Conservation (phyloP, 1,139 yeast species). For the Sporopachydermia cereana region DNA sequence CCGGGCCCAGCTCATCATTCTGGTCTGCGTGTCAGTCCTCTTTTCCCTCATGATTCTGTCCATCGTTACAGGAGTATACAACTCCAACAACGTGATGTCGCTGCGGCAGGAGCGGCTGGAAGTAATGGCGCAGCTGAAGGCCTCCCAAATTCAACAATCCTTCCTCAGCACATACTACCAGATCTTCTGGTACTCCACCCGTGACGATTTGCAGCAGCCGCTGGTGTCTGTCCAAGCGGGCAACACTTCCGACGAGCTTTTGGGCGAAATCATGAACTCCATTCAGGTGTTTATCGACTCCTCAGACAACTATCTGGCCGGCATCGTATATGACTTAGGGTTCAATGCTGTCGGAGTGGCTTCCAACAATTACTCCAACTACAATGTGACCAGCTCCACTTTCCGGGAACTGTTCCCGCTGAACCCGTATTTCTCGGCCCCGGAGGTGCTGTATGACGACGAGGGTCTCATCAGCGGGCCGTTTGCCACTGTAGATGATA, state of each 20-base stretch:
- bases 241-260: conserved; percentile 35
- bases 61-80: conserved; percentile 70
- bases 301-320: conserved; percentile 52
- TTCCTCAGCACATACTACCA: conserved; percentile 57
- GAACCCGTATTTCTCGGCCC: conserved; percentile 5
- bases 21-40: conserved; percentile 67
- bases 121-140: conserved; percentile 70
- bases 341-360: conserved; percentile 27
- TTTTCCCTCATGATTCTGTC: conserved; percentile 68
- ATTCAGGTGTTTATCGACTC: conserved; percentile 46
- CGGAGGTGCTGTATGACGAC: conserved; percentile 21
- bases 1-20: conserved; percentile 60
- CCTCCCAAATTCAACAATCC: conserved; percentile 66
- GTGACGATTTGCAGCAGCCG: conserved; percentile 49
- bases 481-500: conserved; percentile 15
- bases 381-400: neutral
- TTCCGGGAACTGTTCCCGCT: neutral
- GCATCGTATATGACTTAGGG: conserved; percentile 52
- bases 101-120: conserved; percentile 60
- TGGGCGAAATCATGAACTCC: conserved; percentile 17
- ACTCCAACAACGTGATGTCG: conserved; percentile 48
- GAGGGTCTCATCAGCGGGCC: conserved; percentile 23
- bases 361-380: conserved; percentile 22
- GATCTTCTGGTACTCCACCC: conserved; percentile 52
- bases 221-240: conserved; percentile 61